Conservation (phyloP, 2,329 filamentous ascomycete species). For the Aspergillus bombycis region DNA sequence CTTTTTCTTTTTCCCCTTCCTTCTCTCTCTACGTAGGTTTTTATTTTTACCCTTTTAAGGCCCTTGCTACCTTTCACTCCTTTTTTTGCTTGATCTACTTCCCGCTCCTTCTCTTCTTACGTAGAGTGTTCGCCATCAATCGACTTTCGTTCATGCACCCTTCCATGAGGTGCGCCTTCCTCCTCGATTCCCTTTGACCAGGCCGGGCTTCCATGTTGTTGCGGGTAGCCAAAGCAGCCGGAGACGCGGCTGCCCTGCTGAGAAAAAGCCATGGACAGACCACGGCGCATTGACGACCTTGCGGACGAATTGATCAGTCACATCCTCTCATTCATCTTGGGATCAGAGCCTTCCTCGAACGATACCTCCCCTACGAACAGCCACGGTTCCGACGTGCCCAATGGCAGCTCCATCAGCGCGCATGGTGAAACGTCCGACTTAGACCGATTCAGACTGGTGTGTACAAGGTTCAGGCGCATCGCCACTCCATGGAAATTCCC, state of each 20-base stretch:
- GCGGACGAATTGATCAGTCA: constrained; percentile 42
- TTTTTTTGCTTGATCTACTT: neutral
- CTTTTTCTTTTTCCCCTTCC: constrained; percentile 10
- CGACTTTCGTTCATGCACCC: neutral
- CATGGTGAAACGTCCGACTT: constrained; percentile 40
- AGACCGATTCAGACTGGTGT: constrained; percentile 45
- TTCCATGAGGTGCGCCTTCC: constrained; percentile 3
- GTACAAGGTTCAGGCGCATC: constrained; percentile 44
- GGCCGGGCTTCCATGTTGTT: constrained; percentile 36
- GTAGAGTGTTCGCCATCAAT: neutral
- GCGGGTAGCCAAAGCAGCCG: constrained; percentile 33
- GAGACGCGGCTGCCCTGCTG: constrained; percentile 35
- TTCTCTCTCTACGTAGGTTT: neutral
- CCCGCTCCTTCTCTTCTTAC: constrained; percentile 12
- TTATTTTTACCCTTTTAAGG: constrained; percentile 2
- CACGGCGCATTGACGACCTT: constrained; percentile 37
- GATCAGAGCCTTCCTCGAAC: constrained; percentile 19
- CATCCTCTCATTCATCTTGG: constrained; percentile 36
- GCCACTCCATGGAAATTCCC: constrained; percentile 44
- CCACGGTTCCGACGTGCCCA: constrained; percentile 11
- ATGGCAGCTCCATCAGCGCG: constrained; percentile 11
- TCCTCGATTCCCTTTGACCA: constrained; percentile 11
- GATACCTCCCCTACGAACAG: constrained; percentile 16
- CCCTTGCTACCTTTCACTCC: neutral
- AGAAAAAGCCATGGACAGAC: constrained; percentile 36